Percentiles rank a stretch among this genome's conserved stretches.
These are phyloP conservation scores for Brassica balearica DNA, from an alignment of 441 rosid genomes.

Conservation along the genomic window DNA sequence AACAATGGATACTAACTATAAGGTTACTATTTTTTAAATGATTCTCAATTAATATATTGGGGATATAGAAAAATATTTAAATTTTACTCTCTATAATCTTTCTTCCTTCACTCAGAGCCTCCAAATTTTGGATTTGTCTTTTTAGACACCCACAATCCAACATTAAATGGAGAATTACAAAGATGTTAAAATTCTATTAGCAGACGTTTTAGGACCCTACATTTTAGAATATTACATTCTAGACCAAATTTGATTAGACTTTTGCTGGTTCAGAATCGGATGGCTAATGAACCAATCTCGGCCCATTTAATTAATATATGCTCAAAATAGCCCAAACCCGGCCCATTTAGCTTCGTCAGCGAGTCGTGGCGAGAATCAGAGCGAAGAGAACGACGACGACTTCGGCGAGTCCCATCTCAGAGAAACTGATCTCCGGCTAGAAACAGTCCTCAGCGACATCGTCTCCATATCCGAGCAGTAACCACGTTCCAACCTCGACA, in stretches of 20 bases:
- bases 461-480: conserved; percentile 55
- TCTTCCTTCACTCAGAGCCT: too few species aligned
- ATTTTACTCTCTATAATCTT: too few species aligned
- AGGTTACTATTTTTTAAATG: too few species aligned
- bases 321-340: conserved; percentile 70
- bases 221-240: not conserved
- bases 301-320: not conserved
- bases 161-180: too few species aligned
- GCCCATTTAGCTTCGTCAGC: conserved; percentile 69
- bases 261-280: conserved; percentile 30
- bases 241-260: conserved; percentile 22
- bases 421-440: conserved; percentile 65
- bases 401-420: conserved; percentile 61
- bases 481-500: conserved; percentile 42
- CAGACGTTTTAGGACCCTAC: not conserved
- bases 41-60: too few species aligned
- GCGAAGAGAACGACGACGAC: conserved; percentile 69
- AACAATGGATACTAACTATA: too few species aligned
- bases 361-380: conserved; percentile 63
- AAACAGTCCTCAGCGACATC: conserved; percentile 59
- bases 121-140: too few species aligned
- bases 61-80: too few species aligned
- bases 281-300: conserved; percentile 20
- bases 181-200: too few species aligned
- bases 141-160: too few species aligned